phyloP scores from a whole-genome alignment of 2,329 filamentous ascomycete genomes.

The Elsinoe batatas region DNA sequence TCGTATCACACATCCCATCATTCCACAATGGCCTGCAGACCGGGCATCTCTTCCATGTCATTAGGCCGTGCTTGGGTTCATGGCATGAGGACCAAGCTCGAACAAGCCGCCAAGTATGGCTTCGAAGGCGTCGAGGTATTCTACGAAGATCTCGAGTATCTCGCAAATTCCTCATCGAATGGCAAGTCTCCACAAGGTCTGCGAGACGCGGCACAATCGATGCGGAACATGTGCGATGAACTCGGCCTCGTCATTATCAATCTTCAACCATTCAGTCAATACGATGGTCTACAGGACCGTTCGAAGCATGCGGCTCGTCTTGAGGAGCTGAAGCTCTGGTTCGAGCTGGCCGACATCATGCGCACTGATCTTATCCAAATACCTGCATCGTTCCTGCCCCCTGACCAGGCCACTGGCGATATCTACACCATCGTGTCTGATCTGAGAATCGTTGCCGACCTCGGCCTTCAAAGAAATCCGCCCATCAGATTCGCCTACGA shows the following conservation, averaged over 20 bases:
- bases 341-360: slow-evolving; percentile 53
- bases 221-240: slow-evolving; percentile 48
- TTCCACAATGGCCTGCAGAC: slow-evolving; percentile 41
- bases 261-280: slow-evolving; percentile 68
- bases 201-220: slow-evolving; percentile 45
- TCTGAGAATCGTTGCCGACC: slow-evolving; percentile 54
- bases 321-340: slow-evolving; percentile 59
- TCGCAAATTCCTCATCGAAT: slow-evolving; percentile 42
- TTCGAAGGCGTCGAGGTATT: slow-evolving; percentile 65
- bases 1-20: background rate
- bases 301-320: slow-evolving; percentile 47
- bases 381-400: slow-evolving; percentile 58
- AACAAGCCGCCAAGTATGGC: slow-evolving; percentile 54
- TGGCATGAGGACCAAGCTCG: slow-evolving; percentile 55
- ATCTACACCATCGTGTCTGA: slow-evolving; percentile 51
- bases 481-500: slow-evolving; percentile 64
- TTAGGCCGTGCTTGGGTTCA: slow-evolving; percentile 65
- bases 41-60: slow-evolving; percentile 68
- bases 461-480: slow-evolving; percentile 48
- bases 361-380: slow-evolving; percentile 64
- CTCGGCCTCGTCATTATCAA: slow-evolving; percentile 52
- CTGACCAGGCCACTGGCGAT: slow-evolving; percentile 42
- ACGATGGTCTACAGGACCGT: slow-evolving; percentile 61
- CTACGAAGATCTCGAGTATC: slow-evolving; percentile 60
- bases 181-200: slow-evolving; percentile 26